Base-by-base conservation (phyloP, 371 early-diverging fungal species). In the Mortierella polycephala region DNA sequence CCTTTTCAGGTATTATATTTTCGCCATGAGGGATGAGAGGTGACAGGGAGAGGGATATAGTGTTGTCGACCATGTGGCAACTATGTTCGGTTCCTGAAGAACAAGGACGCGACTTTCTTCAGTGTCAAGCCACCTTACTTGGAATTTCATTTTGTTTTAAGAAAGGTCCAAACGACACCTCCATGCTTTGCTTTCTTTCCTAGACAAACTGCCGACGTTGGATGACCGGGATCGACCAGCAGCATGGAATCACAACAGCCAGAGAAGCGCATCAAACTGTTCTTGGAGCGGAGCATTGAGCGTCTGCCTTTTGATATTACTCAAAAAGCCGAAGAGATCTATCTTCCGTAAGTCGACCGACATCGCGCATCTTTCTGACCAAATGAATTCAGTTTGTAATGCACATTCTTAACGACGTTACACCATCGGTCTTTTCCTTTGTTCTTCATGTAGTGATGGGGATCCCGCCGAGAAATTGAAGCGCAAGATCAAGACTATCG, bases 301-400 rank as follows among this genome's bases (percentile, higher is more conserved):
- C 83, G 85, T 44, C 65, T 81, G 65, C 85, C 86, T 0, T 73
- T 83, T 5, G 89, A 89, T 64, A 88, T 89, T 64, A 83, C 83
- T 11, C 86, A 89, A 65, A 75, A 81, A 50, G 89, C 87, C 16
- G 83, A 85, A 59, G 87, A 89, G 63, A 85, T 87, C 61, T 79
- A 81, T 45, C 84, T 87, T 66, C 81, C 82, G 89, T 89, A 87
- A 66, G 13, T 21, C 41, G 2, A 18, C 7, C 4, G 30, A 30
- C 4, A 30, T 1, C 30, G 4, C 30, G 1, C 30, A 30, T 30
- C 30, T 30, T 30, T 30, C 30, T 30, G 30, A 30, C 30, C 30
- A 30, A 30, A 30, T 30, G 30, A 30, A 30, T 30, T 30, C 30
- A 30, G 30, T 30, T 30, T 30, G 30, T 30, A 30, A 30, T 30